A percentile compares a stretch with the other conserved stretches of the same genome.
Conservation (phyloP, 768 basidiomycete species). For the Boletus pseudo-olivaceus region DNA sequence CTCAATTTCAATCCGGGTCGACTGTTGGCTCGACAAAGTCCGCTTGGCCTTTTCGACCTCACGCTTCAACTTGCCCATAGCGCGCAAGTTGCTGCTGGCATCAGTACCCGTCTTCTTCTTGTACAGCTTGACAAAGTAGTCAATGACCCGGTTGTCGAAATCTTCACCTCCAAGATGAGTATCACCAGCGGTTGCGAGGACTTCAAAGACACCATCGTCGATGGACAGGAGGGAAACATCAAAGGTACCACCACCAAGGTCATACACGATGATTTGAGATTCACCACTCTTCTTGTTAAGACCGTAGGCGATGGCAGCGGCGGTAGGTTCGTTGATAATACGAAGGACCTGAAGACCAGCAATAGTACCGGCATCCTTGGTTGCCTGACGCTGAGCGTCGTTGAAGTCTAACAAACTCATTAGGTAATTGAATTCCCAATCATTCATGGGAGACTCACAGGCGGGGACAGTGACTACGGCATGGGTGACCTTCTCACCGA, state of each 20-base stretch:
- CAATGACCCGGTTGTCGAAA: slow-evolving; percentile 91
- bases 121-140: slow-evolving; percentile 84
- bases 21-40: slow-evolving; percentile 88
- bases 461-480: slow-evolving; percentile 98
- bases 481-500: slow-evolving; percentile 93
- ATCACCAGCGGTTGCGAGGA: slow-evolving; percentile 88
- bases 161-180: slow-evolving; percentile 96
- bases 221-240: slow-evolving; percentile 96
- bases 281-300: slow-evolving; percentile 95
- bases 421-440: background rate
- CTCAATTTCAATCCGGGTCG: slow-evolving; percentile 91
- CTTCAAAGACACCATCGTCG: slow-evolving; percentile 91
- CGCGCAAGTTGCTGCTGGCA: slow-evolving; percentile 72
- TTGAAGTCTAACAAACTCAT: slow-evolving; percentile 80
- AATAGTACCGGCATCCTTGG: slow-evolving; percentile 96
- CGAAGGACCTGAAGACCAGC: slow-evolving; percentile 93
- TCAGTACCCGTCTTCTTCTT: slow-evolving; percentile 91
- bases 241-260: slow-evolving; percentile 98
- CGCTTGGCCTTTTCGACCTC: slow-evolving; percentile 95
- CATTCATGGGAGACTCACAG: slow-evolving; percentile 45
- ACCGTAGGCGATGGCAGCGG: slow-evolving; percentile 97
- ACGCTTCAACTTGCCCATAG: slow-evolving; percentile 88
- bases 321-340: slow-evolving; percentile 97
- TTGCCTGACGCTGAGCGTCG: slow-evolving; percentile 98
- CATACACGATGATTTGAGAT: slow-evolving; percentile 95